Conservation (phyloP, 257 asterid genomes). For the Nyctanthes arbortristis region DNA sequence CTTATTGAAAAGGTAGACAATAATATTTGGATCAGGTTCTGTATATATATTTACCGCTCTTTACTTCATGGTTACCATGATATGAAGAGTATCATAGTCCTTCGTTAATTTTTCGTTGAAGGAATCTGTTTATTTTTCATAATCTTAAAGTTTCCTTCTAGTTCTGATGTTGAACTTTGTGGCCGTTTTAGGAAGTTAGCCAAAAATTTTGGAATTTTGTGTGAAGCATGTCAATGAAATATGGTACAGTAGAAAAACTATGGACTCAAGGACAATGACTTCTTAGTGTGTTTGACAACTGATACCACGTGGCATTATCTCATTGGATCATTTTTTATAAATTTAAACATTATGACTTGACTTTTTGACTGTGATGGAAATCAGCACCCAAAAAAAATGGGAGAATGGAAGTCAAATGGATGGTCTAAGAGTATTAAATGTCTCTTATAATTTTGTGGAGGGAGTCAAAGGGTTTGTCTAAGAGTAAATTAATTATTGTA, state of each 20-base stretch:
- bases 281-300: too few relatives aligned
- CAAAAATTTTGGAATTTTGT: neutral
- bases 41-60: constrained; percentile 11
- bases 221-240: constrained; percentile 3
- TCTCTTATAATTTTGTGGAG: too few relatives aligned
- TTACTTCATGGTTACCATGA: constrained; percentile 3
- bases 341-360: too few relatives aligned
- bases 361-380: too few relatives aligned
- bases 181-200: constrained; percentile 2
- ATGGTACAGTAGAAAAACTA: constrained; percentile 18
- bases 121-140: neutral
- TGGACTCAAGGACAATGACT: constrained; percentile 7
- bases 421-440: too few relatives aligned
- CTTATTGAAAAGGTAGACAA: constrained; percentile 73
- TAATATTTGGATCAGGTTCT: constrained; percentile 10
- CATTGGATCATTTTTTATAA: too few relatives aligned
- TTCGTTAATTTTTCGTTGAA: neutral
- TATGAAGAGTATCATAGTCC: neutral
- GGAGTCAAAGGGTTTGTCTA: too few relatives aligned
- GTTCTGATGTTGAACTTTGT: neutral
- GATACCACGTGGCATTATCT: too few relatives aligned
- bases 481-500: too few relatives aligned
- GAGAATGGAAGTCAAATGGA: too few relatives aligned
- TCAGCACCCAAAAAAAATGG: too few relatives aligned
- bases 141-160: neutral